Percentiles rank a stretch among this genome's conserved stretches.
Conservation (phyloP, 306 rosid species). For the Cicer yamashitae region DNA sequence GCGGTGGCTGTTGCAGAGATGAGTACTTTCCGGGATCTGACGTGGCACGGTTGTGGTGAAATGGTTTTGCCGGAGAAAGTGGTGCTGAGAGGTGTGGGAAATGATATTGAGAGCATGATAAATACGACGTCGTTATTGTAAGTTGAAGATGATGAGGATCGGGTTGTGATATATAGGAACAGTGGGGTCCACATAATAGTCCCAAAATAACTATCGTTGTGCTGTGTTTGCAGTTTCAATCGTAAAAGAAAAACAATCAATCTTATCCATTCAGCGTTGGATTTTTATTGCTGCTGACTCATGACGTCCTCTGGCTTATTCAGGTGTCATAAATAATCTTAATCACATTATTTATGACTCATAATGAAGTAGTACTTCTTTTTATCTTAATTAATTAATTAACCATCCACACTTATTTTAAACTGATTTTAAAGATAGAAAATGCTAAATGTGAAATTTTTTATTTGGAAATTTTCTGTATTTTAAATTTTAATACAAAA, state of each 20-base stretch:
- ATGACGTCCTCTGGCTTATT: background rate
- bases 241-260: background rate
- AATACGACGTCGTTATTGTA: background rate
- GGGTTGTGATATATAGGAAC: background rate
- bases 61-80: background rate
- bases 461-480: too few species aligned
- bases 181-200: background rate
- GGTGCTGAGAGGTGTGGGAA: background rate
- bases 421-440: too few species aligned
- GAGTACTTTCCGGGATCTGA: background rate
- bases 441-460: too few species aligned
- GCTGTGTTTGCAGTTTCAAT: background rate
- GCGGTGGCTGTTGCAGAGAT: constrained; percentile 37
- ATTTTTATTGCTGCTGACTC: constrained; percentile 7
- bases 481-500: too few species aligned
- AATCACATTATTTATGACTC: too few species aligned
- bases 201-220: background rate
- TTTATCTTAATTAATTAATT: too few species aligned
- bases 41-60: background rate
- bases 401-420: too few species aligned
- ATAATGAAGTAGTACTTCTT: too few species aligned
- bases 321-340: background rate
- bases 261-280: constrained; percentile 7
- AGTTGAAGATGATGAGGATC: background rate
- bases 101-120: constrained; percentile 20